Percentiles rank a stretch among this genome's conserved stretches.
These are phyloP conservation scores for Rhizoctonia solani DNA, from an alignment of 1,284 basidiomycete genomes.

Conservation along the genomic window DNA sequence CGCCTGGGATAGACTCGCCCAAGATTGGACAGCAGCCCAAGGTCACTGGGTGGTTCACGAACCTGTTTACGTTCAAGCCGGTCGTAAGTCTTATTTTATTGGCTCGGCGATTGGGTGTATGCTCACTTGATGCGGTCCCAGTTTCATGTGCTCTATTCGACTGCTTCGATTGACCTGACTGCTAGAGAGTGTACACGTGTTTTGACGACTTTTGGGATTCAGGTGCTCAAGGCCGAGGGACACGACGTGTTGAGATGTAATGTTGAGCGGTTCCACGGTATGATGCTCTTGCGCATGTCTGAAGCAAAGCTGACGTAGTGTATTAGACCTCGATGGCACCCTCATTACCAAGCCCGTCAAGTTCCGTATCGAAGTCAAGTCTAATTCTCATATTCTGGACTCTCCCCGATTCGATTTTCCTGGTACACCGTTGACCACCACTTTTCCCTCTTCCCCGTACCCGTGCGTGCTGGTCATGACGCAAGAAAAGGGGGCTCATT, in stretches of 20 bases:
- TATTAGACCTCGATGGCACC: constrained; percentile 43
- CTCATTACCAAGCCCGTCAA: constrained; percentile 46
- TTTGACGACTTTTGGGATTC: background rate
- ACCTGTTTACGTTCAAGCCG: constrained; percentile 21
- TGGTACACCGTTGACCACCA: constrained; percentile 39
- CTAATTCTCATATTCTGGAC: background rate
- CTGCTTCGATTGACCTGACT: constrained; percentile 10
- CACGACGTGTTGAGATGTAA: constrained; percentile 47
- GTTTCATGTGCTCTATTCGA: constrained; percentile 22
- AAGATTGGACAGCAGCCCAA: constrained; percentile 16
- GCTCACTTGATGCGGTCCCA: background rate
- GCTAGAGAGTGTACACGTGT: constrained; percentile 8
- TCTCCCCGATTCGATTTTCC: constrained; percentile 36
- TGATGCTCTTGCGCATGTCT: constrained; percentile 14
- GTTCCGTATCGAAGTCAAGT: constrained; percentile 47
- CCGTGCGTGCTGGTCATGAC: constrained; percentile 47
- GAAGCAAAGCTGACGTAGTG: background rate
- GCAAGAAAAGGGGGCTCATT: constrained; percentile 54
- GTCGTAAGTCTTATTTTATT: background rate
- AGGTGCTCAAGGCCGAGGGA: constrained; percentile 44
- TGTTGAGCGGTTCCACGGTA: constrained; percentile 45
- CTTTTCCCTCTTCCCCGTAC: constrained; percentile 3
- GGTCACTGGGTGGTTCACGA: constrained; percentile 25
- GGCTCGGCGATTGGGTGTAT: background rate
- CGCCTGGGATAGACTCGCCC: background rate